Evolutionary conservation across 768 basidiomycete species (phyloP), one percentile per base, ranked within the genome.

Genomic region (Chlorophyllum brunneum): DNA sequence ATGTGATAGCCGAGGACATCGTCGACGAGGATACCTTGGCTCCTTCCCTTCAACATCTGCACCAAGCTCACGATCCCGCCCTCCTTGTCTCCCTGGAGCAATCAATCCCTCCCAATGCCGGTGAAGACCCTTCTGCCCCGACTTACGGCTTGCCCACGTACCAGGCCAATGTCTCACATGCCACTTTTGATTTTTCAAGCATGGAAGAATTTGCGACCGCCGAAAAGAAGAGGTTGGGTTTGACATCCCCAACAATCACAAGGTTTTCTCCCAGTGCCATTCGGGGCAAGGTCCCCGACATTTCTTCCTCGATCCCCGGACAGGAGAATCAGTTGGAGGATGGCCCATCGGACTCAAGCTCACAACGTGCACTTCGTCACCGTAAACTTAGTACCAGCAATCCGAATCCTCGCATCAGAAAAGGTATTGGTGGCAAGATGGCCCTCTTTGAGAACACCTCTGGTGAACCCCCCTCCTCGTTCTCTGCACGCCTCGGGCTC

Each of bases 371-470:
- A 1, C 63, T 81, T 2, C 85, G 92, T 36, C 86, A 90, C 55
- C 86, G 95, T 41, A 95, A 94, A 61, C 76, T 95, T 51, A 93
- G 89, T 58, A 86, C 92, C 63, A 90, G 86, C 58, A 86, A 83
- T 44, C 79, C 86, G 0, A 67, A 78, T 42, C 88, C 88, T 4
- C 79, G 87, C 30, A 74, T 74, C 48, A 76, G 81, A 41, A 83
- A 76, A 61, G 79, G 75, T 20, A 75, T 79, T 30, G 79, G 82
- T 39, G 92, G 89, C 16, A 98, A 98, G 68, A 79, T 98, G 66
- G 95, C 94, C 0, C 70, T 95, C 2, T 98, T 98, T 63, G 97
- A 98, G 57, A 68, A 73, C 46, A 73, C 70, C 20, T 65, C 69
- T 0, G 76, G 75, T 20, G 80, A 80, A 24, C 69, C 73, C 1